Evolutionary conservation across 148 eudicot species (phyloP).

Genomic region (Amaranthus cruentus): DNA sequence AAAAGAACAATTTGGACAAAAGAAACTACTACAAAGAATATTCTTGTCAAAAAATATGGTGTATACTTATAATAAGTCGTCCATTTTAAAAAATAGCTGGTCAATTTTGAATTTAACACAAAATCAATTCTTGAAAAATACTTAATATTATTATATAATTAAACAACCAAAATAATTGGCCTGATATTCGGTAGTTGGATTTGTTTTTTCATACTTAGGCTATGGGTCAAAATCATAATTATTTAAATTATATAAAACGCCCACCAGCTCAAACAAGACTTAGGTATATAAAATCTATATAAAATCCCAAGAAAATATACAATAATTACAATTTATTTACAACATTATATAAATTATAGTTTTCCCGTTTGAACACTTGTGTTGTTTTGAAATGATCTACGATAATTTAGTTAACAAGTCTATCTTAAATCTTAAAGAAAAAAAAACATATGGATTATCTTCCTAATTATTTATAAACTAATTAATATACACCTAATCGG

Average conservation of each 20-base stretch:
- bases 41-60: conserved; percentile 7
- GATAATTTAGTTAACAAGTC: conserved; percentile 14
- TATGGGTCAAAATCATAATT: conserved; percentile 24
- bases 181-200: conserved; percentile 18
- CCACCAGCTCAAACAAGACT: conserved; percentile 14
- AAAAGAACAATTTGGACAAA: background rate
- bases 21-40: background rate
- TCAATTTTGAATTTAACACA: conserved; percentile 11
- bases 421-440: conserved; percentile 1
- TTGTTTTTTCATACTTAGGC: conserved; percentile 8
- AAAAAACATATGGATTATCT: conserved; percentile 6
- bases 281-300: conserved; percentile 6
- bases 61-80: background rate
- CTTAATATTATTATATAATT: background rate
- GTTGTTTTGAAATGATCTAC: background rate
- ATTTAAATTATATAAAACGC: conserved; percentile 5
- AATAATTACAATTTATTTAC: background rate
- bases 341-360: background rate
- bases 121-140: conserved; percentile 8
- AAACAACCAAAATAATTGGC: conserved; percentile 18
- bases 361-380: conserved; percentile 20
- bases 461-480: conserved; percentile 11
- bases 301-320: conserved; percentile 2
- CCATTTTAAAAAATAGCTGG: background rate
- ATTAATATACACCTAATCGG: background rate